Conservation (phyloP, 805 yeast species). For the Millerozyma miso region DNA sequence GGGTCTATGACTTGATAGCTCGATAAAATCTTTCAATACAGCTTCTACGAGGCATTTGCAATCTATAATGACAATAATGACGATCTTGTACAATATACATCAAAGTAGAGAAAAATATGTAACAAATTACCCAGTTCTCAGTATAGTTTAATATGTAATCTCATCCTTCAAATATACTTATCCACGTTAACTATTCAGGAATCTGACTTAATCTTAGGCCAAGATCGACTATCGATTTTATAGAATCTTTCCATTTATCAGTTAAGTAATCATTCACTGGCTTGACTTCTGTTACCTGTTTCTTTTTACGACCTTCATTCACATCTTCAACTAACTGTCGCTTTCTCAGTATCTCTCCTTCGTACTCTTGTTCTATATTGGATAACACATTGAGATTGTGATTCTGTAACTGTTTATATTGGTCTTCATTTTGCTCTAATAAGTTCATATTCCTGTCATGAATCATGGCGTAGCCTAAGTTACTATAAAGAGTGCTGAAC, state of each 20-base stretch:
- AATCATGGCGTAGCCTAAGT: slow-evolving; percentile 37
- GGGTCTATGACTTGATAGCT: not conserved
- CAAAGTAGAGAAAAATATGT: no score
- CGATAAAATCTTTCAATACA: no score
- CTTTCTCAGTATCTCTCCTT: slow-evolving; percentile 29
- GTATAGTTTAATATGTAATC: no score
- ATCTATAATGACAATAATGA: not conserved
- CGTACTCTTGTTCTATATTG: slow-evolving; percentile 17
- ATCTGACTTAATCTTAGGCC: slow-evolving; percentile 8
- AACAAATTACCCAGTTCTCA: no score
- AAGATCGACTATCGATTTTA: slow-evolving; percentile 34
- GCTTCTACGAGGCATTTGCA: no score
- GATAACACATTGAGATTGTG: slow-evolving; percentile 21
- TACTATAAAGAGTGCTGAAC: slow-evolving; percentile 25
- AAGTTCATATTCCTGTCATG: slow-evolving; percentile 40
- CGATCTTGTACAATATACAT: no score
- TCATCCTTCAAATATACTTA: no score
- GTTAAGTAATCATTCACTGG: slow-evolving; percentile 43
- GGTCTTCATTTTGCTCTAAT: slow-evolving; percentile 26
- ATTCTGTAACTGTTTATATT: slow-evolving; percentile 37
- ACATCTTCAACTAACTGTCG: slow-evolving; percentile 40
- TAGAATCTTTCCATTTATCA: slow-evolving; percentile 49
- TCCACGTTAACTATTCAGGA: no score
- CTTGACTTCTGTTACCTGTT: slow-evolving; percentile 38
- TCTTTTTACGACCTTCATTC: slow-evolving; percentile 35